Percentiles rank a stretch among this genome's conserved stretches.
Evolutionary conservation across 768 basidiomycete genomes (phyloP).

Genomic region (Suillus hirtellus): DNA sequence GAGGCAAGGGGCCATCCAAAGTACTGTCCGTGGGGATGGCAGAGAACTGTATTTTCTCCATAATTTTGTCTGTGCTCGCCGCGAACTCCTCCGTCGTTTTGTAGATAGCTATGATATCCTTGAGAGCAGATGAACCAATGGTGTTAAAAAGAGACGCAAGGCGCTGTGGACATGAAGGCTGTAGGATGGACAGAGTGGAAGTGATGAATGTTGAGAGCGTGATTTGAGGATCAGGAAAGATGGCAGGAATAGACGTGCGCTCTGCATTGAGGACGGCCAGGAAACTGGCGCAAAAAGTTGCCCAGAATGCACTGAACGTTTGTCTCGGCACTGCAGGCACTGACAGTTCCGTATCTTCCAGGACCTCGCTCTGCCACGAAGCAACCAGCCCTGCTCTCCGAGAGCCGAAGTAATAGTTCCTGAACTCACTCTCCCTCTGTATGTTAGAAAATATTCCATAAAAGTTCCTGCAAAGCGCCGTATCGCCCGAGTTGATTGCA

Average conservation of each 20-base stretch:
- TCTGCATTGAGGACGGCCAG: slow-evolving; percentile 68
- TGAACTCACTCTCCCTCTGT: slow-evolving; percentile 88
- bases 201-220: slow-evolving; percentile 83
- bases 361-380: slow-evolving; percentile 63
- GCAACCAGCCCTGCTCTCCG: slow-evolving; percentile 63
- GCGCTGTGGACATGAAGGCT: slow-evolving; percentile 81
- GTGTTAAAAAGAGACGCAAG: slow-evolving; percentile 68
- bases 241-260: slow-evolving; percentile 69
- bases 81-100: slow-evolving; percentile 85
- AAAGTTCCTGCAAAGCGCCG: slow-evolving; percentile 71
- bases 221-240: slow-evolving; percentile 82
- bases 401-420: slow-evolving; percentile 92
- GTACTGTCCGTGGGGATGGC: slow-evolving; percentile 21
- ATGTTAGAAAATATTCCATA: slow-evolving; percentile 89
- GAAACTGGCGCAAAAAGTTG: slow-evolving; percentile 73
- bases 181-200: slow-evolving; percentile 74
- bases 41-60: slow-evolving; percentile 67
- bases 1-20: slow-evolving; percentile 20
- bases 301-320: slow-evolving; percentile 66
- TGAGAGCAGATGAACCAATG: slow-evolving; percentile 61
- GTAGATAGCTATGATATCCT: slow-evolving; percentile 69
- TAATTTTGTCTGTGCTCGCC: slow-evolving; percentile 63
- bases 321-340: slow-evolving; percentile 27
- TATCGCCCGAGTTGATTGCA: slow-evolving; percentile 79
- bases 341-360: slow-evolving; percentile 51